Evolutionary conservation across 2,329 filamentous ascomycete species (phyloP).

Genomic region (Graphiopsis chlorocephala): DNA sequence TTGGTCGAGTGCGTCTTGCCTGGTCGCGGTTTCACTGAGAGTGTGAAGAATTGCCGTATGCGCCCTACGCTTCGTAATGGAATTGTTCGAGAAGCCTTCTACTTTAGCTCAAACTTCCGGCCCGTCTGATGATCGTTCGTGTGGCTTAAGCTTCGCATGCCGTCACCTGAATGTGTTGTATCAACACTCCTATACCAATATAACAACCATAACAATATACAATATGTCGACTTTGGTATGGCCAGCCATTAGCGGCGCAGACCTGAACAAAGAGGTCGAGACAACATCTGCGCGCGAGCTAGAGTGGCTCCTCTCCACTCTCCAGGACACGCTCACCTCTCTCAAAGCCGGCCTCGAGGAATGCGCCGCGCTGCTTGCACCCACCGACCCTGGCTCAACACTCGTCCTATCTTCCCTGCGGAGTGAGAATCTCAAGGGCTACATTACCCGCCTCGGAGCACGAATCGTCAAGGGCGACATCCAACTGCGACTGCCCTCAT

Average conservation of each 20-base stretch:
- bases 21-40: not conserved
- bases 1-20: not conserved
- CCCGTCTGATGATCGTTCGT: not conserved
- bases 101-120: not conserved
- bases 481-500: slow-evolving; percentile 70
- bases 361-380: slow-evolving; percentile 81
- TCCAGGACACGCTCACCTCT: slow-evolving; percentile 60
- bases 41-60: not conserved
- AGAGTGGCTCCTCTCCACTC: slow-evolving; percentile 60
- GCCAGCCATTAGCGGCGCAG: slow-evolving; percentile 53
- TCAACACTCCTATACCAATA: not conserved
- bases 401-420: slow-evolving; percentile 83
- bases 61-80: not conserved
- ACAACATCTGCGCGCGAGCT: slow-evolving; percentile 57
- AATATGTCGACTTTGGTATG: slow-evolving; percentile 61
- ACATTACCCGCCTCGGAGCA: slow-evolving; percentile 86
- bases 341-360: slow-evolving; percentile 75
- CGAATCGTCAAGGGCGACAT: slow-evolving; percentile 85
- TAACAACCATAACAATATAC: not conserved
- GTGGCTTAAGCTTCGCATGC: not conserved
- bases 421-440: slow-evolving; percentile 88
- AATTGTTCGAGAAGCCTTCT: not conserved
- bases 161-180: not conserved
- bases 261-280: slow-evolving; percentile 53
- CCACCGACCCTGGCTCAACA: slow-evolving; percentile 80